Conservation (phyloP, 495 filamentous ascomycete species). For the Aspergillus conjunctus region DNA sequence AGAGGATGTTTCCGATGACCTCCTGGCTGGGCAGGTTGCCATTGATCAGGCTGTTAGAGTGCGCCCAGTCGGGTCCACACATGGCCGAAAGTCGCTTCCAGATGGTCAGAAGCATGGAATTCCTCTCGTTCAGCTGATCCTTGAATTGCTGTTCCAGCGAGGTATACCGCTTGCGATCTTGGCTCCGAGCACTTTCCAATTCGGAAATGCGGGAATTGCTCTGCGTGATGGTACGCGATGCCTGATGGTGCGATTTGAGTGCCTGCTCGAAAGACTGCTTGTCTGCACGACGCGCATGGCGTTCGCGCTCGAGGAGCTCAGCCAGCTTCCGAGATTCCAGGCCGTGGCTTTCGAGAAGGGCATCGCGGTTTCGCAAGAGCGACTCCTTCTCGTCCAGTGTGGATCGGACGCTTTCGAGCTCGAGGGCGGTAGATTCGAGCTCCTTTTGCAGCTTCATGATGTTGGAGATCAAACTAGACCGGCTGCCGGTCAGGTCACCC, state of each 20-base stretch:
- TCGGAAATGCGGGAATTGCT: conserved; percentile 83
- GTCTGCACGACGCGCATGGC: conserved; percentile 77
- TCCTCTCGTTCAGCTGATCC: conserved; percentile 87
- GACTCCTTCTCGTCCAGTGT: conserved; percentile 84
- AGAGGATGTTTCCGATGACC: conserved; percentile 70
- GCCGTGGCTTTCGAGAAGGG: conserved; percentile 83
- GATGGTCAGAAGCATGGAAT: conserved; percentile 77
- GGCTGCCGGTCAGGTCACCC: conserved; percentile 82
- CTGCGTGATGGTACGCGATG: conserved; percentile 76
- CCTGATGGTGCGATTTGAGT: conserved; percentile 81
- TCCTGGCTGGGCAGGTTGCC: conserved; percentile 82
- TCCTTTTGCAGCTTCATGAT: conserved; percentile 87
- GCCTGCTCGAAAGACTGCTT: conserved; percentile 84
- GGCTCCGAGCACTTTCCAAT: conserved; percentile 70
- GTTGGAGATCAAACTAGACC: conserved; percentile 80
- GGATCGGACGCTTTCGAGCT: conserved; percentile 75
- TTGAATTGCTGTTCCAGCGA: conserved; percentile 75
- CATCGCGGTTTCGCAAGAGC: conserved; percentile 86
- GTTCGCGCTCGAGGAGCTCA: conserved; percentile 90
- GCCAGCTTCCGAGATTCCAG: conserved; percentile 82
- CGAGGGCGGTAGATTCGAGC: conserved; percentile 76
- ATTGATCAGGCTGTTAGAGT: conserved; percentile 85
- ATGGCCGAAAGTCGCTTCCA: conserved; percentile 87
- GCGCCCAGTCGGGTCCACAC: conserved; percentile 89
- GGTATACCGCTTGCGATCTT: conserved; percentile 73